Conservation (phyloP, 345 rosid genomes). For the Corymbia maculata region DNA sequence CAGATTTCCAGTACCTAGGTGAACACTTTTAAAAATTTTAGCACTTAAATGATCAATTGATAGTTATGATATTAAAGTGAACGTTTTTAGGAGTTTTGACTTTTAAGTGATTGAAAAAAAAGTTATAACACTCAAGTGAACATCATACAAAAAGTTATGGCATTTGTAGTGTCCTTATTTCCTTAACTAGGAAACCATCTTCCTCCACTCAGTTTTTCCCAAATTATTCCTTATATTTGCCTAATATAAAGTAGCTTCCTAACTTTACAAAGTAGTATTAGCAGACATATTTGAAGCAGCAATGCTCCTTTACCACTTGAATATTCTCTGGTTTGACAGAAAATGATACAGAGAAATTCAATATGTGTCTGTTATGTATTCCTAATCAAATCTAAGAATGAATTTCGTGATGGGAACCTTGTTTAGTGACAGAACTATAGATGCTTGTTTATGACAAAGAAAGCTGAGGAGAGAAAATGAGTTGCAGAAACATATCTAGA, state of each 20-base stretch:
- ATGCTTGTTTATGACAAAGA: not conserved
- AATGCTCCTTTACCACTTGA: not conserved
- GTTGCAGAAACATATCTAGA: not conserved
- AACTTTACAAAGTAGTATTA: not conserved
- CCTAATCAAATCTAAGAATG: not conserved
- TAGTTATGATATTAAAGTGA: not conserved
- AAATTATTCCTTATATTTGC: not conserved
- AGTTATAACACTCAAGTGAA: not conserved
- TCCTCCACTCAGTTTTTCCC: not conserved
- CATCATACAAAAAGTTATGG: not conserved
- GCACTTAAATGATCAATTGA: not conserved
- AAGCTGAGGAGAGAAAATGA: not conserved
- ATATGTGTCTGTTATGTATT: not conserved
- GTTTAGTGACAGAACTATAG: not conserved
- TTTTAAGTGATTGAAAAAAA: too few species aligned
- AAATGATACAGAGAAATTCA: not conserved
- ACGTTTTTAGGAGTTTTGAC: too few species aligned
- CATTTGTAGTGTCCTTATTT: not conserved
- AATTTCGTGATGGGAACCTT: not conserved
- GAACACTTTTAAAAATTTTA: not conserved
- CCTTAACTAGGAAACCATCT: not conserved
- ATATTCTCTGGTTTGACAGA: not conserved
- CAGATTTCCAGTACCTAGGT: not conserved
- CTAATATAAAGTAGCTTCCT: not conserved
- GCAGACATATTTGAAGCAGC: not conserved